Evolutionary conservation across 2,329 filamentous ascomycete species (phyloP), one percentile per base, ranked within the genome.

Genomic region (Catunica adiposa): DNA sequence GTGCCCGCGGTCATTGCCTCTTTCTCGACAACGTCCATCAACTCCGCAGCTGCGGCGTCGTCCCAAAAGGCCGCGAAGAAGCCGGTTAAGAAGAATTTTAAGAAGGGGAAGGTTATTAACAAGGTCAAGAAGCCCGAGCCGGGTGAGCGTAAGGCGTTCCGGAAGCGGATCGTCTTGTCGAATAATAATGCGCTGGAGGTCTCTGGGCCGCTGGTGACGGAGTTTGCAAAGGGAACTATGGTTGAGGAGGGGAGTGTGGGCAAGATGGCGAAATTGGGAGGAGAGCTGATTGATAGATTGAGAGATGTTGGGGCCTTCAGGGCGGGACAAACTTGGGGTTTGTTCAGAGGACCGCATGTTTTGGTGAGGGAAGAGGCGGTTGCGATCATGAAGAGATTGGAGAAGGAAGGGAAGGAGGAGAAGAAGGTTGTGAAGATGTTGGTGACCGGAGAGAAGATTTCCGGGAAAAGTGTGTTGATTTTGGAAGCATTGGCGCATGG

Each of bases 171-270:
- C 64, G 82, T 94, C 58, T 80, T 98, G 59, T 90, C 84, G 73
- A 98, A 97, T 71, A 85, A 86, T 68, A 97, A 95, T 70, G 92
- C 92, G 52, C 72, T 96, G 38, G 79, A 83, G 58, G 84, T 97
- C 6, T 66, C 73, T 23, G 84, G 80, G 9, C 73, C 94, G 62
- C 34, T 23, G 50, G 31, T 52, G 3, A 70, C 75, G 58, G 76
- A 83, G 51, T 65, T 94, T 55, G 74, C 69, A 11, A 65, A 69
- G 8, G 71, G 76, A 60, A 77, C 74, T 46, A 70, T 83, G 69
- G 67, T 75, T 17, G 71, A 76, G 55, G 68, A 71, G 29, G 71
- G 73, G 34, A 76, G 78, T 53, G 70, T 76, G 8, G 87, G 85
- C 37, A 76, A 76, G 59, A 77, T 97, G 29, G 70, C 88, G 54